Base-by-base conservation (phyloP, 768 basidiomycete species). In the Tubosaeta sp. region DNA sequence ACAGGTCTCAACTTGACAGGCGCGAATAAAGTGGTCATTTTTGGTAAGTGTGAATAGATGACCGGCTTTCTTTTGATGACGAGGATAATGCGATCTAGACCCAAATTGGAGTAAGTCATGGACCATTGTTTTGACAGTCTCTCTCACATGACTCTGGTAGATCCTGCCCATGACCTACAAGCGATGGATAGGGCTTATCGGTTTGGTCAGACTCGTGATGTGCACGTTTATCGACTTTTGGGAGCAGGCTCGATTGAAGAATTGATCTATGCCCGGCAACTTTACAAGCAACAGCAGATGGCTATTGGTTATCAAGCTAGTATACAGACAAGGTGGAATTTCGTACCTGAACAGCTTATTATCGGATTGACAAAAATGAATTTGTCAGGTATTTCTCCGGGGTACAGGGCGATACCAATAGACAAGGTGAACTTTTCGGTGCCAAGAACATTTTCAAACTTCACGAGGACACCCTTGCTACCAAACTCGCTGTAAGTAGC, bases 231-330 rank as follows among this genome's bases (percentile, higher is more conserved):
- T 60, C 80, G 93, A 31, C 75, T 95, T 7, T 74, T 95, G 14
- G 90, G 87, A 1, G 90, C 90, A 3, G 92, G 93, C 3, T 89
- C 90, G 7, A 76, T 94, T 12, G 91, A 94, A 60, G 91, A 94
- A 63, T 69, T 91, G 38, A 90, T 93, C 18, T 93, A 93, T 59
- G 87, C 87, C 0, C 81, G 91, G 12, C 92, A 94, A 62, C 80
- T 95, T 19, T 94, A 94, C 70, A 94, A 94, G 64, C 90, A 93
- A 56, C 93, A 94, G 63, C 88, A 91, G 61, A 92, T 92, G 88
- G 82, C 82, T n/a, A 90, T 92, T 41, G 91, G 83, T 0, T 94
- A 94, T 64, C 80, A 87, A 54, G 87, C 86, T 1, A 90, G 87
- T 58, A 72, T 89, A 9, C 90, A 93, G 60, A 91, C 90, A 0